These are phyloP conservation scores for Salix koriyanagi DNA, from an alignment of 345 rosid genomes.

Conservation along the genomic window DNA sequence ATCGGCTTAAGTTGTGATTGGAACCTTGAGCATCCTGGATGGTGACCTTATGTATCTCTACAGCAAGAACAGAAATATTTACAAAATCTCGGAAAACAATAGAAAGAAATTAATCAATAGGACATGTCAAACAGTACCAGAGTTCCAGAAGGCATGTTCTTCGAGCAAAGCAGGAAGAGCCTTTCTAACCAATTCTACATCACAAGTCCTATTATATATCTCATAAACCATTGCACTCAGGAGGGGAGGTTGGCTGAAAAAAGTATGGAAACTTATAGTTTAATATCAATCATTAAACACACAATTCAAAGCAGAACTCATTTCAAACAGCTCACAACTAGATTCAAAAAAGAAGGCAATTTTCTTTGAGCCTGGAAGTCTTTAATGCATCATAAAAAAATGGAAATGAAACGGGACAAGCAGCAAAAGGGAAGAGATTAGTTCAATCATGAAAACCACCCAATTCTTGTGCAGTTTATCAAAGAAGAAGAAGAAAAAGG, in stretches of 20 bases:
- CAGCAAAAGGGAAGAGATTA: neutral
- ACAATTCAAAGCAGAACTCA: neutral
- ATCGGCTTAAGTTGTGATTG: conserved; percentile 57
- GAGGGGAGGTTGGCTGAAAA: conserved; percentile 78
- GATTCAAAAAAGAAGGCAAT: neutral
- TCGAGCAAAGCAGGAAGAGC: conserved; percentile 63
- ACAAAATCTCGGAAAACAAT: conserved; percentile 2
- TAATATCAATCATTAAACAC: neutral
- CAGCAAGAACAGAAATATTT: conserved; percentile 2
- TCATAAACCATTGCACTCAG: conserved; percentile 74
- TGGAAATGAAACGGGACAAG: neutral
- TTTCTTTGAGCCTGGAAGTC: neutral
- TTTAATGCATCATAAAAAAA: neutral
- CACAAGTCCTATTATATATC: conserved; percentile 59
- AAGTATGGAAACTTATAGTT: neutral
- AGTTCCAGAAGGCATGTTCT: conserved; percentile 73
- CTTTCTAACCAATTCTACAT: conserved; percentile 42
- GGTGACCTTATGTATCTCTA: conserved; percentile 61
- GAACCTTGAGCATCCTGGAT: conserved; percentile 42
- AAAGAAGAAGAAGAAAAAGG: neutral
- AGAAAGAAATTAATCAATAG: neutral
- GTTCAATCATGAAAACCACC: neutral
- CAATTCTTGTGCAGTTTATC: neutral
- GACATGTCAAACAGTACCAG: conserved; percentile 36
- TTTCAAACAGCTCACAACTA: too few relatives aligned